Evolutionary conservation across 768 basidiomycete genomes (phyloP).

Genomic region (Boletus reticulatus): DNA sequence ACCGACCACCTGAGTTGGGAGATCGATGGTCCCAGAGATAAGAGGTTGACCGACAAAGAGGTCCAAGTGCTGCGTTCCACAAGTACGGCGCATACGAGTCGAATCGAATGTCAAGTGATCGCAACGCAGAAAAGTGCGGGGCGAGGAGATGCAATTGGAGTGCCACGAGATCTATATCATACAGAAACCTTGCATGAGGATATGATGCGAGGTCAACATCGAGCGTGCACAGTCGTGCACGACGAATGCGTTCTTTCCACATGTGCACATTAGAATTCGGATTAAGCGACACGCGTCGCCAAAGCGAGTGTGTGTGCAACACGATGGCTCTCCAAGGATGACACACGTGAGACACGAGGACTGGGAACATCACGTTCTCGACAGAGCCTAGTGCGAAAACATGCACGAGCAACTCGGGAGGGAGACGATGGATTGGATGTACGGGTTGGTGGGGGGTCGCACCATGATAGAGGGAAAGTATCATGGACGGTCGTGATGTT

Average conservation of each 20-base stretch:
- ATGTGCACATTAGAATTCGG: constrained; percentile 43
- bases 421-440: constrained; percentile 58
- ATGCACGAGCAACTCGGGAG: constrained; percentile 60
- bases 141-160: constrained; percentile 58
- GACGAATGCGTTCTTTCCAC: constrained; percentile 62
- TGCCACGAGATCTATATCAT: constrained; percentile 46
- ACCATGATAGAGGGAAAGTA: constrained; percentile 23
- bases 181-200: constrained; percentile 12
- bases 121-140: constrained; percentile 51
- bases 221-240: constrained; percentile 59
- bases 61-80: constrained; percentile 66
- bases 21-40: constrained; percentile 25
- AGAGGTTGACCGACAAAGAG: constrained; percentile 39
- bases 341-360: constrained; percentile 69
- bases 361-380: constrained; percentile 54
- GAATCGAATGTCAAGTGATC: constrained; percentile 61
- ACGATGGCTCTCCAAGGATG: constrained; percentile 60
- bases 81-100: constrained; percentile 56
- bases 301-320: constrained; percentile 58
- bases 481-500: constrained; percentile 28
- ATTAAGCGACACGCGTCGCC: constrained; percentile 57
- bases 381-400: constrained; percentile 62
- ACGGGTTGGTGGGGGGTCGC: constrained; percentile 23
- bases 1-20: constrained; percentile 2
- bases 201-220: constrained; percentile 55